Conservation (phyloP, 2,329 filamentous ascomycete genomes). For the Leptographium wingfieldii region DNA sequence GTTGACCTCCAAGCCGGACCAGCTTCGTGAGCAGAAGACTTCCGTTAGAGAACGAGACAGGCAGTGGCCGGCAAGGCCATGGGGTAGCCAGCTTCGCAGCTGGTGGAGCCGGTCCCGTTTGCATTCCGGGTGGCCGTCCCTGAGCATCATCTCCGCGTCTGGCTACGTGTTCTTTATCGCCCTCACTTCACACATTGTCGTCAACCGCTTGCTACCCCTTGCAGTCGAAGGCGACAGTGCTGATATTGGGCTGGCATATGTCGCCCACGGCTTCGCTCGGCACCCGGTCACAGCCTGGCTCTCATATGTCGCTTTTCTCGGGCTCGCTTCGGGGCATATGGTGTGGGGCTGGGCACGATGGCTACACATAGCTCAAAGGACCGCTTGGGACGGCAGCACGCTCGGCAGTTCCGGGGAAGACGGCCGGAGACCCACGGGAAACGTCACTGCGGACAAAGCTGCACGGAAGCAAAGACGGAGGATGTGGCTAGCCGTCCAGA, state of each 20-base stretch:
- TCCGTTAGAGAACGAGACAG: slow-evolving; percentile 9
- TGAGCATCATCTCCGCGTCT: slow-evolving; percentile 57
- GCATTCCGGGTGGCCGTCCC: slow-evolving; percentile 47
- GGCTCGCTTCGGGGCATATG: slow-evolving; percentile 60
- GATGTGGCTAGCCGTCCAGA: slow-evolving; percentile 63
- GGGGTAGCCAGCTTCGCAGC: slow-evolving; percentile 1
- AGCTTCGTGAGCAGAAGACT: too few relatives aligned
- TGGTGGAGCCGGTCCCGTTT: slow-evolving; percentile 8
- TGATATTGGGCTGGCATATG: slow-evolving; percentile 72
- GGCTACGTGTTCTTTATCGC: slow-evolving; percentile 60
- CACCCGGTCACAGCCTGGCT: slow-evolving; percentile 53
- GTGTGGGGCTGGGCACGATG: slow-evolving; percentile 79
- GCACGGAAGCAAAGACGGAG: slow-evolving; percentile 33
- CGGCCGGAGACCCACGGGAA: slow-evolving; percentile 19
- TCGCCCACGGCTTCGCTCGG: slow-evolving; percentile 71
- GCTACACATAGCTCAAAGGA: slow-evolving; percentile 51
- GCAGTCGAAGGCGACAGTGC: slow-evolving; percentile 71
- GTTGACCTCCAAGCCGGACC: not conserved
- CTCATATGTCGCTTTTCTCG: slow-evolving; percentile 57
- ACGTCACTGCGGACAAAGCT: slow-evolving; percentile 33
- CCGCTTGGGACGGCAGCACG: slow-evolving; percentile 33
- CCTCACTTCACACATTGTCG: slow-evolving; percentile 56
- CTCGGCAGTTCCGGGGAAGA: not conserved
- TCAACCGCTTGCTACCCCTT: slow-evolving; percentile 66
- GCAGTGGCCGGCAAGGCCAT: slow-evolving; percentile 17